Percentiles rank a stretch among this genome's conserved stretches.
phyloP scores from a whole-genome alignment of 257 asterid genomes.

The Ajuga chamaepitys region DNA sequence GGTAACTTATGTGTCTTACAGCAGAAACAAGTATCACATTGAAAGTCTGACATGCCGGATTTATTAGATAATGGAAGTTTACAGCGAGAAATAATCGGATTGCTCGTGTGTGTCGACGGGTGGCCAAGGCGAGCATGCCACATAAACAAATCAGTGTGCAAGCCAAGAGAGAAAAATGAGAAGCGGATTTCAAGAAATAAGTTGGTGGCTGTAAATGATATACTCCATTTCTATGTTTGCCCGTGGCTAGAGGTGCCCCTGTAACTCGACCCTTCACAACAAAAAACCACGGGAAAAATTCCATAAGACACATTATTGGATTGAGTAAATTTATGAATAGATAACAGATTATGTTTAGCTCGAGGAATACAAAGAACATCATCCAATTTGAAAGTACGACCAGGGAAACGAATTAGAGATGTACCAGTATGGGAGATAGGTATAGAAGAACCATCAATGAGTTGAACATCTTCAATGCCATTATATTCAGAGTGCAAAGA shows the following conservation, averaged over 20 bases:
- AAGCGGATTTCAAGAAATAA: not conserved
- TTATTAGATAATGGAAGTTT: not conserved
- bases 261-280: not conserved
- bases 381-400: not conserved
- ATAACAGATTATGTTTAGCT: not conserved
- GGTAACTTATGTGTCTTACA: not conserved
- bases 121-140: not conserved
- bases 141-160: not conserved
- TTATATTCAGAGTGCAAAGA: not conserved
- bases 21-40: not conserved
- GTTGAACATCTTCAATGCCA: not conserved
- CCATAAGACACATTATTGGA: no score
- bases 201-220: not conserved
- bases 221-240: not conserved
- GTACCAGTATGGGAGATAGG: not conserved
- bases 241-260: not conserved
- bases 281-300: no score
- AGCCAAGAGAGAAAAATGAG: not conserved
- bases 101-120: not conserved
- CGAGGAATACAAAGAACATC: not conserved
- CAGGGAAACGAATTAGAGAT: not conserved
- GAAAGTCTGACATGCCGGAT: not conserved
- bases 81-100: not conserved
- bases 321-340: not conserved
- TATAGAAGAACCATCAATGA: not conserved